Evolutionary conservation across 2,329 filamentous ascomycete genomes (phyloP).

Genomic region (Penicillium sp.): DNA sequence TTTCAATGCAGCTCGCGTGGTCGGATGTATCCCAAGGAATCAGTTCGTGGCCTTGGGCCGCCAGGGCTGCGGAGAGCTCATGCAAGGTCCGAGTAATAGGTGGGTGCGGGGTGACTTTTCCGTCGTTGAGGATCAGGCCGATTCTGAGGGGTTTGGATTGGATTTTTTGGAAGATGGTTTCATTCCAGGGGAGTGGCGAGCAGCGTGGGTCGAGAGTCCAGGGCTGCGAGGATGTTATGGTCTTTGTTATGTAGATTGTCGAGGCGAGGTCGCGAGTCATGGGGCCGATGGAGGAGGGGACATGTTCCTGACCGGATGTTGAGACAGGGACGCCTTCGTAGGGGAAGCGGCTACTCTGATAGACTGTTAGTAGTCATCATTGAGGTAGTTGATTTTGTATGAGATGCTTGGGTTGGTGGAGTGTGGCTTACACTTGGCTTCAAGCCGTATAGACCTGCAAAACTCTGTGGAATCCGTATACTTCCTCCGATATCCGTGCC

Average conservation of each 20-base stretch:
- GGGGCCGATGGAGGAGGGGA: constrained; percentile 65
- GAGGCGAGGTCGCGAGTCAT: constrained; percentile 59
- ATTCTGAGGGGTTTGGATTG: constrained; percentile 54
- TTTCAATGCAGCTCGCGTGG: constrained; percentile 57
- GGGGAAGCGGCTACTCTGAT: constrained; percentile 59
- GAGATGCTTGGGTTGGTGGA: constrained; percentile 7
- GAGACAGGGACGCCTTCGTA: constrained; percentile 64
- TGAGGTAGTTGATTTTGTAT: not conserved
- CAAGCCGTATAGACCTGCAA: constrained; percentile 55
- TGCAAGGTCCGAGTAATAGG: constrained; percentile 55
- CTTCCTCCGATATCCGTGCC: constrained; percentile 60
- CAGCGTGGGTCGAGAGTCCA: constrained; percentile 61
- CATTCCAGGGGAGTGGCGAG: constrained; percentile 58
- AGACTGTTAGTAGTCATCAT: too few relatives aligned
- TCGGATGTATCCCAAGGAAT: constrained; percentile 57
- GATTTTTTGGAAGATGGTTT: constrained; percentile 47
- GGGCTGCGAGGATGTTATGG: constrained; percentile 53
- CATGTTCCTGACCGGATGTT: constrained; percentile 66
- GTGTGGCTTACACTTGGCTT: constrained; percentile 45
- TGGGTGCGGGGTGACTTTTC: constrained; percentile 59
- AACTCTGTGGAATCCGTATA: constrained; percentile 53
- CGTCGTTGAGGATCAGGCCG: constrained; percentile 57
- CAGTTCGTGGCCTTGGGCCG: constrained; percentile 57
- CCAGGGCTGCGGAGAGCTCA: constrained; percentile 42
- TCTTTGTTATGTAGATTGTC: constrained; percentile 54